Percentiles rank a stretch among this genome's conserved stretches.
phyloP scores from a whole-genome alignment of 2,329 filamentous ascomycete species.

The Cadophora malorum region DNA sequence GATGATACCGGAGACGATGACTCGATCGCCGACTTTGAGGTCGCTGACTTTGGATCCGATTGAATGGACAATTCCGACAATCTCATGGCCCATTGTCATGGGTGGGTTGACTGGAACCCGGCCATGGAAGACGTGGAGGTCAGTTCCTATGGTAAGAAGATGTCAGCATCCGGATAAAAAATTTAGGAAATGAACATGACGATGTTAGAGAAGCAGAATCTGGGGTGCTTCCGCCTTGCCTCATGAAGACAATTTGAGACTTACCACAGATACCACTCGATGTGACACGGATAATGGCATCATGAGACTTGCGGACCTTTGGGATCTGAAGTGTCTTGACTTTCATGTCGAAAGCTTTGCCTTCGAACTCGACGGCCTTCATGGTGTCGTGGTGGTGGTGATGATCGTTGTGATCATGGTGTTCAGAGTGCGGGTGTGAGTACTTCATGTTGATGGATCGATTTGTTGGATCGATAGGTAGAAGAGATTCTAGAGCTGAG shows the following conservation, averaged over 20 bases:
- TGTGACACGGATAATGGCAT: slow-evolving; percentile 56
- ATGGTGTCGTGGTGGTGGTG: slow-evolving; percentile 22
- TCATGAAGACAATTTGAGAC: not conserved
- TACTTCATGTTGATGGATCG: slow-evolving; percentile 1
- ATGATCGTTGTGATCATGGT: slow-evolving; percentile 10
- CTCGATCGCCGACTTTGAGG: slow-evolving; percentile 55
- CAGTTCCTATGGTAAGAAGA: slow-evolving; percentile 43
- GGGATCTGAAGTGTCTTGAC: slow-evolving; percentile 57
- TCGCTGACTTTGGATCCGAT: slow-evolving; percentile 52
- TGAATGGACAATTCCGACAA: slow-evolving; percentile 55
- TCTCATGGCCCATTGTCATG: slow-evolving; percentile 56
- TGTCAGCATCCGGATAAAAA: not conserved
- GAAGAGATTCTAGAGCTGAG: not conserved
- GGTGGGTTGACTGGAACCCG: slow-evolving; percentile 41
- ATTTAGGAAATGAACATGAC: not conserved
- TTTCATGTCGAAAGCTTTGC: slow-evolving; percentile 54
- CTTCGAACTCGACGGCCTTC: slow-evolving; percentile 32
- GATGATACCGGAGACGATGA: slow-evolving; percentile 57
- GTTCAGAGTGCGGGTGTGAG: slow-evolving; percentile 2
- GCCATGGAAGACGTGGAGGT: slow-evolving; percentile 59
- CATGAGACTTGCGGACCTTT: slow-evolving; percentile 48
- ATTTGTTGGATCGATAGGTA: not conserved
- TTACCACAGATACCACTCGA: slow-evolving; percentile 57
- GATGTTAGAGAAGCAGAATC: not conserved
- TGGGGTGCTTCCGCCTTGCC: not conserved